These are phyloP conservation scores for Adansonia gregorii DNA, from an alignment of 441 rosid genomes.

Conservation along the genomic window DNA sequence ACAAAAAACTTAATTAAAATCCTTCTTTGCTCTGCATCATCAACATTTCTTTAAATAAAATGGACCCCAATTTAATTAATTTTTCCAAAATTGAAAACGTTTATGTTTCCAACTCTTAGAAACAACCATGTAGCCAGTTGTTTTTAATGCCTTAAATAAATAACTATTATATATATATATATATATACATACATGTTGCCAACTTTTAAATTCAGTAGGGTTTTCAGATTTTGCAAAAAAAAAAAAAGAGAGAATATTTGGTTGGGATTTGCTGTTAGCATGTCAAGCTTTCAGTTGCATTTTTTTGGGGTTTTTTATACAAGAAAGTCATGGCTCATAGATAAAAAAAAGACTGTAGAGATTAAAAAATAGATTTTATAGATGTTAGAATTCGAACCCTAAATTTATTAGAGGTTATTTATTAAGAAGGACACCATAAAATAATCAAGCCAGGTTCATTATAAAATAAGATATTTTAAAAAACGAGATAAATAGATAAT, in stretches of 20 bases:
- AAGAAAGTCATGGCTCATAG: no score
- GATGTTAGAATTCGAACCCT: no score
- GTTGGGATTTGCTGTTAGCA: conserved; percentile 9
- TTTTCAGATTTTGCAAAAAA: neutral
- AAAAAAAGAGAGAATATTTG: neutral
- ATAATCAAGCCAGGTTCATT: no score
- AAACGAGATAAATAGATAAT: no score
- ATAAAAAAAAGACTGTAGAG: no score
- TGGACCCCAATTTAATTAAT: neutral
- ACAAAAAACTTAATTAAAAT: neutral
- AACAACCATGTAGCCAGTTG: neutral
- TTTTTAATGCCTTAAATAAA: neutral
- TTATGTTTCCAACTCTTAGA: neutral
- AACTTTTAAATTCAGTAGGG: neutral
- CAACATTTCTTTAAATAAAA: neutral
- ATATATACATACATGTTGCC: no score
- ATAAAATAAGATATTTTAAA: no score
- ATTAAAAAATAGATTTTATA: no score
- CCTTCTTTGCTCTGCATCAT: neutral
- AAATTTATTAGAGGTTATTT: no score
- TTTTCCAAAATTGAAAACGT: neutral
- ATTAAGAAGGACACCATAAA: no score
- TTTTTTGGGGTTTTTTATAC: neutral
- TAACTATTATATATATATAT: neutral
- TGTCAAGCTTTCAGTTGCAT: neutral